phyloP scores from a whole-genome alignment of 306 rosid species.

The Pterocarpus santalinus region DNA sequence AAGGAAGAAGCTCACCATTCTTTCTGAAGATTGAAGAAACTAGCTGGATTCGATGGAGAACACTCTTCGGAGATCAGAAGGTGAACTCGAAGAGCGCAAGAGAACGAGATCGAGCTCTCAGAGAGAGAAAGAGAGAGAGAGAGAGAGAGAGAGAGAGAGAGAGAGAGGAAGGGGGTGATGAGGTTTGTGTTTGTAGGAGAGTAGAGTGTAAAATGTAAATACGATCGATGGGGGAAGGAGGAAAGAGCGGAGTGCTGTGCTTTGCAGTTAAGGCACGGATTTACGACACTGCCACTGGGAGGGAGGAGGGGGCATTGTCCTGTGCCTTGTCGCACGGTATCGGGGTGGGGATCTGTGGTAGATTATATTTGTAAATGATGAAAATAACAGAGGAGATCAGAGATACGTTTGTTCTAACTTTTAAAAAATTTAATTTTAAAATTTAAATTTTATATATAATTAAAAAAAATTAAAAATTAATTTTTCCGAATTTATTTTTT shows the following conservation, averaged over 20 bases:
- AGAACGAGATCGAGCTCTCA: neutral
- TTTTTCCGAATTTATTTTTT: too few relatives aligned
- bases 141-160: conserved; percentile 3
- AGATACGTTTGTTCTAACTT: too few relatives aligned
- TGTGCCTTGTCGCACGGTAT: neutral
- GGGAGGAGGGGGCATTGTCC: neutral
- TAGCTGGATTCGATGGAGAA: conserved; percentile 32
- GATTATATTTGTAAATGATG: neutral
- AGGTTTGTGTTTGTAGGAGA: neutral
- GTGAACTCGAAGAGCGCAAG: conserved; percentile 44
- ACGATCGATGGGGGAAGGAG: conserved; percentile 37
- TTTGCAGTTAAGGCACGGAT: conserved; percentile 54
- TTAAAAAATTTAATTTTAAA: neutral
- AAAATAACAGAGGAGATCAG: conserved; percentile 23
- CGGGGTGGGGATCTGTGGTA: neutral
- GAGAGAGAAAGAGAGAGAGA: conserved; percentile 4
- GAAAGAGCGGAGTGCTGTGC: conserved; percentile 27
- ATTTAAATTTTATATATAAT: neutral
- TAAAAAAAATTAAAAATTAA: too few relatives aligned
- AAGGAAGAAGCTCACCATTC: conserved; percentile 78
- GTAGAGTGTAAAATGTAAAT: conserved; percentile 32
- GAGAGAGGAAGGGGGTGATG: neutral
- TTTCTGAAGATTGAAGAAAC: conserved; percentile 40
- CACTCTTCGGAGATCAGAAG: conserved; percentile 50
- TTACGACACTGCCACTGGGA: conserved; percentile 70